Conservation (phyloP, 2,329 filamentous ascomycete species). For the Pseudogymnoascus sp. region DNA sequence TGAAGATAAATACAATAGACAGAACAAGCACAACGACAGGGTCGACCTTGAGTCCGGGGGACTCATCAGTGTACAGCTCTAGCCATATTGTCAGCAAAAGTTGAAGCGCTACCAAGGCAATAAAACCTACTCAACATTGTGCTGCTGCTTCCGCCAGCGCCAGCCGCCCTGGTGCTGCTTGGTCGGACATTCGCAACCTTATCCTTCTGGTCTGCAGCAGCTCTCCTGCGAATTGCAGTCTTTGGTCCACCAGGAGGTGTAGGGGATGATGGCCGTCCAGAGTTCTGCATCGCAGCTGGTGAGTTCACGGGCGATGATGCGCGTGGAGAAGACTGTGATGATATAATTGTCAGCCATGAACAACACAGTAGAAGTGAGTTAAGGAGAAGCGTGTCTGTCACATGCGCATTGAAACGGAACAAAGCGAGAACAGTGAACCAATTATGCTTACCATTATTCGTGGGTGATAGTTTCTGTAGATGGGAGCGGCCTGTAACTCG, state of each 20-base stretch:
- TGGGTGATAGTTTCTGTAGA: neutral
- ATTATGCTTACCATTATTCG: slow-evolving; percentile 4
- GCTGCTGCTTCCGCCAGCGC: slow-evolving; percentile 90
- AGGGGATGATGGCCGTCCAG: slow-evolving; percentile 77
- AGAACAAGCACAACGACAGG: slow-evolving; percentile 95
- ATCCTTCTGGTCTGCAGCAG: slow-evolving; percentile 94
- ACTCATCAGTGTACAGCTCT: slow-evolving; percentile 98
- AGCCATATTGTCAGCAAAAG: slow-evolving; percentile 12
- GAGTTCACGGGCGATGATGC: slow-evolving; percentile 51
- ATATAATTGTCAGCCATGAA: neutral
- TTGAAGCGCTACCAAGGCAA: neutral
- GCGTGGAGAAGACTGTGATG: slow-evolving; percentile 29
- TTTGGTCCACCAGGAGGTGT: slow-evolving; percentile 88
- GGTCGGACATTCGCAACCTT: slow-evolving; percentile 91
- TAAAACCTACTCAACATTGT: slow-evolving; percentile 85
- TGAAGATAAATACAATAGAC: slow-evolving; percentile 97
- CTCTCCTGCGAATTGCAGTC: slow-evolving; percentile 89
- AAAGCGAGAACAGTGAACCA: neutral
- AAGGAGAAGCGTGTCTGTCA: slow-evolving; percentile 1
- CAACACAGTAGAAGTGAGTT: neutral
- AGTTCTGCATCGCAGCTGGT: slow-evolving; percentile 47
- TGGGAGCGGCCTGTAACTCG: neutral
- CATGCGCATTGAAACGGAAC: neutral
- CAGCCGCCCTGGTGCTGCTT: slow-evolving; percentile 84
- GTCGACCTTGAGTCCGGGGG: slow-evolving; percentile 93